Conservation (phyloP, 352 stramenopile species). For the Thalassiosira ordinaria region DNA sequence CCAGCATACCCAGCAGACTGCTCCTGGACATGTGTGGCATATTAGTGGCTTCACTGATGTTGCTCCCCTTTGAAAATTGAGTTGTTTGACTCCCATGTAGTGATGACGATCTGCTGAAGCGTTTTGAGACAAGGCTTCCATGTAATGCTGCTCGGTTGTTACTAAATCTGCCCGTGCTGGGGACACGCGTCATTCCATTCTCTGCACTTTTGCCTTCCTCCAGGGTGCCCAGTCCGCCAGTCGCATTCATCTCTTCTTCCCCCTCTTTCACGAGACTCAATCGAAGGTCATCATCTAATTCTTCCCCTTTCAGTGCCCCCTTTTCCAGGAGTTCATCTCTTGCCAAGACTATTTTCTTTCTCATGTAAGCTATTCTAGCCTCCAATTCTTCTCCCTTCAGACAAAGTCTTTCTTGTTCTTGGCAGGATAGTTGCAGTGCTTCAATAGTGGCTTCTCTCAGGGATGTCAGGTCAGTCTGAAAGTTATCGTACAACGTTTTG, state of each 20-base stretch:
- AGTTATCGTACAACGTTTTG: constrained; percentile 15
- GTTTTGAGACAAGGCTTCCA: constrained; percentile 2
- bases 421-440: constrained; percentile 17
- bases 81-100: constrained; percentile 1
- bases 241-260: constrained; percentile 1
- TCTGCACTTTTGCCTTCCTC: not conserved
- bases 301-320: constrained; percentile 6
- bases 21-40: constrained; percentile 1
- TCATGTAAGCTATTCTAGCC: constrained; percentile 24
- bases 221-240: not conserved
- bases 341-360: constrained; percentile 29
- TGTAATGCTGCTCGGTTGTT: not conserved
- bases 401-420: constrained; percentile 23
- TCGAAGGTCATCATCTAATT: constrained; percentile 11
- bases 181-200: not conserved
- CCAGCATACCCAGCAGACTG: not conserved
- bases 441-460: constrained; percentile 20
- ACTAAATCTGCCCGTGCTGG: not conserved
- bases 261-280: constrained; percentile 17
- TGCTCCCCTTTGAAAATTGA: constrained; percentile 8
- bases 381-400: constrained; percentile 4
- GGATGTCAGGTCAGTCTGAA: constrained; percentile 13
- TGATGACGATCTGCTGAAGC: not conserved
- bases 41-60: not conserved
- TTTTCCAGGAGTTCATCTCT: constrained; percentile 11